Conservation (phyloP, 1,284 basidiomycete genomes). For the Austroboletus rostrupii region DNA sequence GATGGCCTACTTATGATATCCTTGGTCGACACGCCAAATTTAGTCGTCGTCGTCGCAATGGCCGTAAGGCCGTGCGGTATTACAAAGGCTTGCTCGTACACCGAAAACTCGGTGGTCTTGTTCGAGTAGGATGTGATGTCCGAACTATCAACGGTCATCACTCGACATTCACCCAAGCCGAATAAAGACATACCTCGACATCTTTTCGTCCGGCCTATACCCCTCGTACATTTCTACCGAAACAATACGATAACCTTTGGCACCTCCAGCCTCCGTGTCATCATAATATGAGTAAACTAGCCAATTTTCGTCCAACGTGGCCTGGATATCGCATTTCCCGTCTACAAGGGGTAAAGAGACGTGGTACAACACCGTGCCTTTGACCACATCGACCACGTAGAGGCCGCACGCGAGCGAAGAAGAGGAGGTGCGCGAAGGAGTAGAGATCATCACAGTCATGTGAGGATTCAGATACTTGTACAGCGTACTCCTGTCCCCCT, state of each 20-base stretch:
- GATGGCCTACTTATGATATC: constrained; percentile 72
- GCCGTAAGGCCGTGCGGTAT: constrained; percentile 68
- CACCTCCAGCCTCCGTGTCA: constrained; percentile 45
- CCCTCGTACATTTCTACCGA: constrained; percentile 89
- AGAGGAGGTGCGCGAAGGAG: constrained; percentile 15
- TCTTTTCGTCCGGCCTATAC: constrained; percentile 57
- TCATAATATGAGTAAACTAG: constrained; percentile 81
- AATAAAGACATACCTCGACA: constrained; percentile 50
- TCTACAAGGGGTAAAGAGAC: constrained; percentile 45
- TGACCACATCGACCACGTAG: constrained; percentile 75
- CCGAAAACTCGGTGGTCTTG: constrained; percentile 47
- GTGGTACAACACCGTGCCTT: constrained; percentile 74
- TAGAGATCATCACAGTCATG: constrained; percentile 64
- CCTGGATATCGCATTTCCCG: constrained; percentile 62
- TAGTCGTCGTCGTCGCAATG: constrained; percentile 74
- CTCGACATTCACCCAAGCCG: constrained; percentile 1
- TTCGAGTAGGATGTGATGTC: constrained; percentile 69
- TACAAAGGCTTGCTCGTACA: constrained; percentile 69
- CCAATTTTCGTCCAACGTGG: constrained; percentile 87
- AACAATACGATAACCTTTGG: constrained; percentile 68
- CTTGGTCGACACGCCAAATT: constrained; percentile 84
- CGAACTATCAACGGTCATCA: constrained; percentile 43
- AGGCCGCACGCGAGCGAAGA: constrained; percentile 47
- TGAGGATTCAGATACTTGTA: constrained; percentile 95
- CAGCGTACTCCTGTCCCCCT: constrained; percentile 83